Base-by-base conservation (phyloP, 2,329 filamentous ascomycete species). In the Penicillium decumbens region DNA sequence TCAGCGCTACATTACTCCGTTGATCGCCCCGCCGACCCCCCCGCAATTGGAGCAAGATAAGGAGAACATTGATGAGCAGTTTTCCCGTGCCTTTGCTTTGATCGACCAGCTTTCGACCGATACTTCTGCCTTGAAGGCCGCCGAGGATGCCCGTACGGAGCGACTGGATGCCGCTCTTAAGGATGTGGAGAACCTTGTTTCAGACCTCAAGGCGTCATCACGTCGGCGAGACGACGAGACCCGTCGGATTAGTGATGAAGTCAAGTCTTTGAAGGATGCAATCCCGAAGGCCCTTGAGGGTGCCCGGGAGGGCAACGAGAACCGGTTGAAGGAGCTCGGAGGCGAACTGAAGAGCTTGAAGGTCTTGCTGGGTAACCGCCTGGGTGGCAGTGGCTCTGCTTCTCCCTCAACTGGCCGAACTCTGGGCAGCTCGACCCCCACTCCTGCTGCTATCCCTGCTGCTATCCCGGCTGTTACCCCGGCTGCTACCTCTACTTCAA, bases 41-140 rank as follows among this genome's bases (percentile, higher is more conserved):
- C 90, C 95, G 49, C 90, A 95, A 65, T 78, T 98, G 8, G 89
- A 96, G 65, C 87, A 95, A 68, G 93, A 98, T 70, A 98, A 98
- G 72, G 83, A 89, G 54, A 82, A 83, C 33, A 91, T 98, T 50
- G 91, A 97, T 68, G 90, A 91, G 56, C 87, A 92, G 51, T 98
- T 98, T 70, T 88, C 93, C 61, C 88, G 88, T 63, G 89, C 92
- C 2, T 98, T 98, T 68, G 78, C 85, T 15, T 80, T 97, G 12
- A 84, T 98, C 9, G 93, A 98, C 52, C 93, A 97, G 66, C 80
- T 98, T 1, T 83, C 88, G 32, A 88, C 89, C 61, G 95, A 98
- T 68, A 98, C 93, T 0, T 84, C 90, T 45, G 81, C 84, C 7
- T 80, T 98, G 52, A 98, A 98, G 73, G 79, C 82, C 4, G 86